These are phyloP conservation scores for Pleurozium schreberi DNA, from an alignment of 225 moss, liverwort and hornwort genomes.

Conservation along the genomic window DNA sequence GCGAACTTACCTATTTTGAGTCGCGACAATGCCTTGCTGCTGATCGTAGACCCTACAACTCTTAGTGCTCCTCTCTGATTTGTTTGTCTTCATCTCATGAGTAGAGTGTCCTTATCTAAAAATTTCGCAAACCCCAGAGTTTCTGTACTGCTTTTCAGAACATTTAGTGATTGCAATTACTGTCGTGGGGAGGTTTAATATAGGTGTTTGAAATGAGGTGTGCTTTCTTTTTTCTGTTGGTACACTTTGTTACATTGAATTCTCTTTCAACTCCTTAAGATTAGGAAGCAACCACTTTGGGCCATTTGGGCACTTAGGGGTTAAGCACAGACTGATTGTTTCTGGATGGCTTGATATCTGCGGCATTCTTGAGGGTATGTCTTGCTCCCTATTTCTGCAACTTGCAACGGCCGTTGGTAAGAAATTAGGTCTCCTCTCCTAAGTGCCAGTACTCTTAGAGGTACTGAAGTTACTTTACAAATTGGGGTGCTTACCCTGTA, in stretches of 20 bases:
- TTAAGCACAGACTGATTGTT: neutral
- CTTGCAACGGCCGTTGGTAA: neutral
- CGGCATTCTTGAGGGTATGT: neutral
- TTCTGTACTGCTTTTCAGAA: neutral
- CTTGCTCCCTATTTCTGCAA: neutral
- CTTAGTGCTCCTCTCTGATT: neutral
- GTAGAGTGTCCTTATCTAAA: neutral
- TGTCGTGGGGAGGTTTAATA: neutral
- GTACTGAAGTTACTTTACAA: neutral
- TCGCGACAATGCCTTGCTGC: slow-evolving; percentile 10
- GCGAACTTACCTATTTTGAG: neutral
- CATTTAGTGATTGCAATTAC: neutral
- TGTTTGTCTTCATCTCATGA: neutral
- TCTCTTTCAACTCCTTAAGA: neutral
- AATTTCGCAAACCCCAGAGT: neutral
- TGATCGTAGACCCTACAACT: slow-evolving; percentile 18
- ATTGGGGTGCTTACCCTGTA: neutral
- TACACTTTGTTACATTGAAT: neutral
- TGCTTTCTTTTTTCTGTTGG: neutral
- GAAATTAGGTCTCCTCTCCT: neutral
- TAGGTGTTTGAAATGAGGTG: neutral
- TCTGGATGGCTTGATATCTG: neutral
- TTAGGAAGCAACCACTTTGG: neutral
- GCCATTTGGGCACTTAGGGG: neutral
- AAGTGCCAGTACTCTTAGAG: neutral